These are phyloP conservation scores for Ophidiomyces ophidiicola DNA, from an alignment of 2,329 filamentous ascomycete species.

Conservation along the genomic window DNA sequence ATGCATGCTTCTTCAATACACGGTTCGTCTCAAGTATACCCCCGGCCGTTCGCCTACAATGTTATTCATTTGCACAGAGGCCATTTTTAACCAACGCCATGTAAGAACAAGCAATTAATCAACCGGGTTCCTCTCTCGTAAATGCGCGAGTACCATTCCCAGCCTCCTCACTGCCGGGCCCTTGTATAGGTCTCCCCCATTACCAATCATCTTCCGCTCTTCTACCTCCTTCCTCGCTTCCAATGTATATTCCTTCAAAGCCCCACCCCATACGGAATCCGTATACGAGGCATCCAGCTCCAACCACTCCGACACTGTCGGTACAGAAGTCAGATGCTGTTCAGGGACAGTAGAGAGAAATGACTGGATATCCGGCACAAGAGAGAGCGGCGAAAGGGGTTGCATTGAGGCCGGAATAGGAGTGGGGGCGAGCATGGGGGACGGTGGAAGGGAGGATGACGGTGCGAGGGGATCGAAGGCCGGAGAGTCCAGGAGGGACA, in stretches of 20 bases:
- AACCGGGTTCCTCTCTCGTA: slow-evolving; percentile 9
- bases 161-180: slow-evolving; percentile 16
- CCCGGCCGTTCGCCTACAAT: too few species aligned
- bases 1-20: too few species aligned
- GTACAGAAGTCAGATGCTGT: slow-evolving; percentile 8
- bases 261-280: slow-evolving; percentile 16
- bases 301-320: slow-evolving; percentile 16
- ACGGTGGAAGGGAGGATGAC: slow-evolving; percentile 13
- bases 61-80: too few species aligned
- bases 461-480: slow-evolving; percentile 23
- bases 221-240: slow-evolving; percentile 16
- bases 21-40: too few species aligned
- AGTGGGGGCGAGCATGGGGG: not conserved
- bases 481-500: slow-evolving; percentile 28
- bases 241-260: slow-evolving; percentile 13
- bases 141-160: slow-evolving; percentile 15
- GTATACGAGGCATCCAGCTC: slow-evolving; percentile 14
- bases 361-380: slow-evolving; percentile 15
- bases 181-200: slow-evolving; percentile 5
- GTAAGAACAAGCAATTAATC: too few species aligned
- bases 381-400: slow-evolving; percentile 6
- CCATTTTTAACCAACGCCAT: too few species aligned
- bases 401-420: too few species aligned
- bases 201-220: slow-evolving; percentile 5
- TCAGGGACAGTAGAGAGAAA: slow-evolving; percentile 10